Conservation (phyloP, 805 yeast genomes). For the Maudiozyma serrabonitensis region DNA sequence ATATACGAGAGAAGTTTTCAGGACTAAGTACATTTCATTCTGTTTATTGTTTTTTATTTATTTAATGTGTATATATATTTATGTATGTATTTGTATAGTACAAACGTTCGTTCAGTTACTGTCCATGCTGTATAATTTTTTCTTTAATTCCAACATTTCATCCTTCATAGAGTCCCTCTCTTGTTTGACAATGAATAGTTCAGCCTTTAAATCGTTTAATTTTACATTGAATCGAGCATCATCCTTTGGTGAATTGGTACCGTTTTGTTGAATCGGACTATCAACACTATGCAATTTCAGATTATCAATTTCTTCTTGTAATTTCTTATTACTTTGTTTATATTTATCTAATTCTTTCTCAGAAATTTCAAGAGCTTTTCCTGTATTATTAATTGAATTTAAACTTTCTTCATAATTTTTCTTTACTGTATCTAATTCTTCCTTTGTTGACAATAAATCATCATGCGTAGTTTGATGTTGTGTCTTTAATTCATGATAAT, state of each 20-base stretch:
- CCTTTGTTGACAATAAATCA: conserved; percentile 22
- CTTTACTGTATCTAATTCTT: conserved; percentile 39
- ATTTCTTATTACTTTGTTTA: conserved; percentile 43
- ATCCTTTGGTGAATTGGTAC: conserved; percentile 2
- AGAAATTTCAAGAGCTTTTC: conserved; percentile 62
- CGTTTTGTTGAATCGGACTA: conserved; percentile 13
- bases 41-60: no score
- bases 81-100: no score
- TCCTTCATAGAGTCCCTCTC: conserved; percentile 75
- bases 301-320: conserved; percentile 61
- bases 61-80: no score
- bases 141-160: conserved; percentile 47
- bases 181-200: conserved; percentile 66
- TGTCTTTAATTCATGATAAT: conserved; percentile 23
- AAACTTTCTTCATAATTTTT: conserved; percentile 62
- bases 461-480: conserved; percentile 20
- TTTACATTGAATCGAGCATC: conserved; percentile 61
- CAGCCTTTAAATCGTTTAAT: conserved; percentile 77
- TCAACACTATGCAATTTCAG: conserved; percentile 42
- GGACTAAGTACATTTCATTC: no score
- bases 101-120: not conserved
- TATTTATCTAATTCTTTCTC: conserved; percentile 61
- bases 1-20: no score
- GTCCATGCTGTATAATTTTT: conserved; percentile 32
- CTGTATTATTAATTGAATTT: conserved; percentile 62